Base-by-base conservation (phyloP, 805 yeast genomes). In the Kazachstania kunashirensis region DNA sequence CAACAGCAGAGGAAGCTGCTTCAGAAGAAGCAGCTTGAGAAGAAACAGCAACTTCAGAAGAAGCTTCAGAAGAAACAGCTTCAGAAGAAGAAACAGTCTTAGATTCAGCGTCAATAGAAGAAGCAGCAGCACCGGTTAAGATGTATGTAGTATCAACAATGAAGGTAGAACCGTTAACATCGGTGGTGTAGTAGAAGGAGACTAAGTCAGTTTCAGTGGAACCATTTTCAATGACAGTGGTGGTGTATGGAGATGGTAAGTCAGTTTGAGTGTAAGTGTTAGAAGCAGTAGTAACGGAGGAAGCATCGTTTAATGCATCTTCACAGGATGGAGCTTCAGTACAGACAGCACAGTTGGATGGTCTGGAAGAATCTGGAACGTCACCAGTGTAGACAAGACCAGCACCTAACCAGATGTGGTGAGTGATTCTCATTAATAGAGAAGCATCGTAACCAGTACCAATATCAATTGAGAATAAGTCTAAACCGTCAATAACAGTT, bases 371-470 rank as follows among this genome's bases (percentile, higher is more conserved):
- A 9, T 28, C 29, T 23, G 37, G 37, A 6, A 17, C 20, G 6
- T 17, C 15, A 16, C 29, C 33, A 11, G 3, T 12, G 30, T 34
- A 34, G n/a, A 12, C 19, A 14, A 33, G 11, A 26, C 29, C 36
- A 19, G 19, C 30, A 34, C 24, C 30, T 15, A 34, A 14, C 12
- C 23, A 26, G 16, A 28, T 14, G 20, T 17, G 17, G 18, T 34
- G 26, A 10, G 18, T 33, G 18, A 33, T n/a, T 24, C 36, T 33
- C 14, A 8, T 10, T 13, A 33, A 13, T 10, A 18, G 11, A 21
- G 26, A n/a, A 4, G 16, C 10, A 14, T 42, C 42, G 32, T 42
- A 42, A 16, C 40, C 42, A 5, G 15, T n/a, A 16, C 45, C 45
- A 33, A 42, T 42, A 18, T 26, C 18, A 8, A 25, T 28, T 31